These are phyloP conservation scores for Coriaria nepalensis DNA, from an alignment of 306 rosid species.

Conservation along the genomic window DNA sequence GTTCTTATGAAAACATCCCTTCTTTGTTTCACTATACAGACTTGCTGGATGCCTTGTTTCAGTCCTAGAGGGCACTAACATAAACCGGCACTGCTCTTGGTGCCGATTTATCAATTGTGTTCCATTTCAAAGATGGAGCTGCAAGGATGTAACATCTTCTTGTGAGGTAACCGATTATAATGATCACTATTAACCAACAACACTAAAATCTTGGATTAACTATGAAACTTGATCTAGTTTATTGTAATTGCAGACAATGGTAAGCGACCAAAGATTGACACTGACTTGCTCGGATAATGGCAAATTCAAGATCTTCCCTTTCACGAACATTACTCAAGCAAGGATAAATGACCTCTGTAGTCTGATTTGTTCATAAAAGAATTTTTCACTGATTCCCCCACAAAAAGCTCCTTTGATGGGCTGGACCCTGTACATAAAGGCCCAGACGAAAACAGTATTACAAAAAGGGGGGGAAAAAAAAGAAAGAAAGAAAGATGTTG, in stretches of 20 bases:
- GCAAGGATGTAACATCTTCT: constrained; percentile 36
- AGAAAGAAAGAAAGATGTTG: background rate
- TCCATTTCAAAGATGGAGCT: constrained; percentile 65
- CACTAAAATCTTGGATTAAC: background rate
- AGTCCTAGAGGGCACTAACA: constrained; percentile 46
- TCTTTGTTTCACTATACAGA: constrained; percentile 32
- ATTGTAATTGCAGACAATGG: constrained; percentile 62
- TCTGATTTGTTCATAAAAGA: constrained; percentile 48
- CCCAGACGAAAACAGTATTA: too few relatives aligned
- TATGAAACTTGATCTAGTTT: constrained; percentile 1
- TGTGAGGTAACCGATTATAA: constrained; percentile 55
- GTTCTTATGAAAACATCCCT: constrained; percentile 20
- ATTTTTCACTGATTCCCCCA: too few relatives aligned
- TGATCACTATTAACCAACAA: background rate
- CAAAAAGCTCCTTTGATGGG: background rate
- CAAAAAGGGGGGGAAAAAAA: too few relatives aligned
- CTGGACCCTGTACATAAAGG: background rate
- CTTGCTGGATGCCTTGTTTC: constrained; percentile 62
- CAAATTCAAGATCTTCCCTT: constrained; percentile 64
- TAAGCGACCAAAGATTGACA: constrained; percentile 63
- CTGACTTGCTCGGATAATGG: constrained; percentile 70
- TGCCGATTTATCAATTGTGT: constrained; percentile 65
- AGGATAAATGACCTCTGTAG: constrained; percentile 67
- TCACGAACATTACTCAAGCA: constrained; percentile 49
- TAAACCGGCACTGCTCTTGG: constrained; percentile 70